phyloP scores from a whole-genome alignment of 1,284 basidiomycete genomes.

The Boletellus deceptivus region DNA sequence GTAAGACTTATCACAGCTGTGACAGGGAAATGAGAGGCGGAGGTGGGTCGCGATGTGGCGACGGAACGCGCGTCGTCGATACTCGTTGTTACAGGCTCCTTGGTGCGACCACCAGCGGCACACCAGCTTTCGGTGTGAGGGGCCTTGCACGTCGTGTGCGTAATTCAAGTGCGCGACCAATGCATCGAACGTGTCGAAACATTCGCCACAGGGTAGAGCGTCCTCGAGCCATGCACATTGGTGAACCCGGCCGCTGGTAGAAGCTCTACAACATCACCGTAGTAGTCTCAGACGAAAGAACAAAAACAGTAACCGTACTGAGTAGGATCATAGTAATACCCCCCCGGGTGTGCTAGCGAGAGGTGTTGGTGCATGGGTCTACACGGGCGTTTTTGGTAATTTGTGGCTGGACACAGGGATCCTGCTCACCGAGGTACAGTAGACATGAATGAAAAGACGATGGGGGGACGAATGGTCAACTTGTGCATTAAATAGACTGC shows the following conservation, averaged over 20 bases:
- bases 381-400: neutral
- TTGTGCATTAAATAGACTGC: neutral
- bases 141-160: constrained; percentile 1
- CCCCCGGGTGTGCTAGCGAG: neutral
- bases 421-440: neutral
- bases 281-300: neutral
- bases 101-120: constrained; percentile 1
- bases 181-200: neutral
- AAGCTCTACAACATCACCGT: neutral
- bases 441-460: neutral
- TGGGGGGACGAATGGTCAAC: neutral
- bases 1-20: neutral
- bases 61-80: neutral
- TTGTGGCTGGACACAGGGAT: too few relatives aligned
- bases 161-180: neutral
- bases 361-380: neutral
- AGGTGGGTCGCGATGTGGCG: constrained; percentile 6
- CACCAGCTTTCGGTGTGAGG: neutral
- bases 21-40: neutral
- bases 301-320: neutral
- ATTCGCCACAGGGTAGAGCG: neutral
- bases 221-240: constrained; percentile 13
- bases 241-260: neutral
- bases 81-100: neutral
- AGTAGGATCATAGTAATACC: neutral